Conservation (phyloP, 495 filamentous ascomycete species). For the Tetracladium marchalianum region DNA sequence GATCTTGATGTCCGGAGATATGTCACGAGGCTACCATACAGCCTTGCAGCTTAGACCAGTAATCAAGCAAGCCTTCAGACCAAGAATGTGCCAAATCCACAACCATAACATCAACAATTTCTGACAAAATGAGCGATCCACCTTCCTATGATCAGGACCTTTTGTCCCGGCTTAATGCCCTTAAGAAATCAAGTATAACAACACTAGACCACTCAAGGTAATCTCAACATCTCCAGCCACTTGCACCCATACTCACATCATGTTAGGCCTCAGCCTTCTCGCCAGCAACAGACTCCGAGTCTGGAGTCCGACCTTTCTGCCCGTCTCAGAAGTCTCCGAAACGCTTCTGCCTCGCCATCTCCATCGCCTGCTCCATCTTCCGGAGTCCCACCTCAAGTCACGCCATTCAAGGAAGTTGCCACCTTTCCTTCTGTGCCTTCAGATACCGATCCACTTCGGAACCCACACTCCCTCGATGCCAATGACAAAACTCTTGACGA, state of each 20-base stretch:
- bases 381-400: background rate
- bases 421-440: background rate
- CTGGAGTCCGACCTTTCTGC: conserved; percentile 21
- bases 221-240: background rate
- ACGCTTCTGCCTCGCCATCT: conserved; percentile 11
- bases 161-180: conserved; percentile 27
- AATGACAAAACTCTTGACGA: conserved; percentile 25
- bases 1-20: no score
- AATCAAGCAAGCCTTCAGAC: no score
- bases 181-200: conserved; percentile 25
- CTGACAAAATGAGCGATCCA: conserved; percentile 17
- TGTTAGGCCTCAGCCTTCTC: conserved; percentile 1
- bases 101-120: no score
- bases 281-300: conserved; percentile 5
- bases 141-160: conserved; percentile 23
- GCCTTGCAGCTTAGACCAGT: conserved; percentile 1
- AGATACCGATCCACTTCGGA: conserved; percentile 12
- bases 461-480: background rate
- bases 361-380: background rate
- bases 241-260: background rate
- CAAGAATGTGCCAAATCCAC: no score
- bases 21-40: conserved; percentile 3
- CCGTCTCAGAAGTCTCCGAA: conserved; percentile 23
- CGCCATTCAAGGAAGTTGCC: background rate
- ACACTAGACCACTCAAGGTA: conserved; percentile 13